Evolutionary conservation across 1,139 yeast genomes (phyloP), one percentile per base, ranked within the genome.

Genomic region (Blastobotrys illinoisensis): DNA sequence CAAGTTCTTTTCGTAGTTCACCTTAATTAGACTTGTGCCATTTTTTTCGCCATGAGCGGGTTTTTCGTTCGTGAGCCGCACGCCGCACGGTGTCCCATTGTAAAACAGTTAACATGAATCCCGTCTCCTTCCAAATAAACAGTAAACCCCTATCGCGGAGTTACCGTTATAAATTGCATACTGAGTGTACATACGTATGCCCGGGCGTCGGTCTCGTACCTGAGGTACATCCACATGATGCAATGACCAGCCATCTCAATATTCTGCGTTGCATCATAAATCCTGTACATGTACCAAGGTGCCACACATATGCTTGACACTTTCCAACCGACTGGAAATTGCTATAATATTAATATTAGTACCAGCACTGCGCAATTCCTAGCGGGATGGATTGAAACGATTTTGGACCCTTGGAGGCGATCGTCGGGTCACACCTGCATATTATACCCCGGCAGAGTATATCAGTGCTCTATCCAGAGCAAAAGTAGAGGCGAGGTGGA

Each of bases 1-100:
- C 51, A 90, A 88, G 70, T 86, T 91, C 76, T 91, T 91, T 62
- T 50, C 58, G 26, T 63, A 55, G 9, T 44, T 3, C 13, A n/a
- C 3, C n/a, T 18, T 44, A 44, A 44, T 19, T n/a, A 18, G 45
- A 43, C 7, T 26, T 26, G 32, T 13, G n/a, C n/a, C n/a, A n/a
- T n/a, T n/a, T n/a, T n/a, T n/a, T n/a, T n/a, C n/a, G n/a, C n/a
- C n/a, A n/a, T n/a, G n/a, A n/a, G n/a, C n/a, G n/a, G n/a, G n/a
- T n/a, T n/a, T n/a, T n/a, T n/a, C n/a, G n/a, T n/a, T n/a, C n/a
- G 23, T 6, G 23, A 32, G 40, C 40, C 16, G 16, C 16, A n/a
- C 14, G 40, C 40, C 40, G 40, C 40, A 32, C 40, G 11, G 40
- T 32, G 40, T 32, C 16, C 3, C 40, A 32, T 32, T 32, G 4